Conservation (phyloP, 805 yeast genomes). For the Hanseniaspora nectarophila region DNA sequence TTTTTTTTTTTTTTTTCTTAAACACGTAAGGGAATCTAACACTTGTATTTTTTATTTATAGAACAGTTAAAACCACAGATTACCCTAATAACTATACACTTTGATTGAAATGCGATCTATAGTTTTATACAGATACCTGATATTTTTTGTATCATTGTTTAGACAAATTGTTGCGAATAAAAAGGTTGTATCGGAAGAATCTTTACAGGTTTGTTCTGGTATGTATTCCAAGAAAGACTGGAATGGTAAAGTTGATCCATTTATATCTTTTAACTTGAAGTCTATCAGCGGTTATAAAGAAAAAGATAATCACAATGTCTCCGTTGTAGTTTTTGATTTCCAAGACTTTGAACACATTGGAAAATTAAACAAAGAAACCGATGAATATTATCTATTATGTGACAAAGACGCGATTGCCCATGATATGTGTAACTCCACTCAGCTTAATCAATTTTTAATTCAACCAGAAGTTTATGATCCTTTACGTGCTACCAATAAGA, state of each 20-base stretch:
- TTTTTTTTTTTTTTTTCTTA: neutral
- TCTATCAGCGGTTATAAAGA: conserved; percentile 24
- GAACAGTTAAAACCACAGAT: neutral
- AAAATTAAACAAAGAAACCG: conserved; percentile 26
- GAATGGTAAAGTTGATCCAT: conserved; percentile 67
- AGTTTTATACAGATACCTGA: neutral
- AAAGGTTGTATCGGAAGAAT: conserved; percentile 38
- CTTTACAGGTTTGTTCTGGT: conserved; percentile 73
- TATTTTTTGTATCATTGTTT: neutral
- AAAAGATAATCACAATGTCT: conserved; percentile 34
- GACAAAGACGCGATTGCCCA: conserved; percentile 50
- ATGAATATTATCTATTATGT: conserved; percentile 53
- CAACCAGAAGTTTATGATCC: conserved; percentile 32
- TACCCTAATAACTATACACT: neutral
- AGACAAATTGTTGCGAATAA: conserved; percentile 27
- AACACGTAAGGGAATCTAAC: no score
- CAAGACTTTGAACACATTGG: conserved; percentile 66
- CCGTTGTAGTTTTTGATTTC: conserved; percentile 74
- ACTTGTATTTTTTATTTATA: no score
- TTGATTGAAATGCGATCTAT: neutral
- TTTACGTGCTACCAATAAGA: conserved; percentile 41
- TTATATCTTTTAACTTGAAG: conserved; percentile 39
- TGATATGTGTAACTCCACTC: conserved; percentile 42
- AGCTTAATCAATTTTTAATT: conserved; percentile 55
- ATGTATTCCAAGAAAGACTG: conserved; percentile 78